These are phyloP conservation scores for Gypsophila paniculata DNA, from an alignment of 179 eudicot species.

Conservation along the genomic window DNA sequence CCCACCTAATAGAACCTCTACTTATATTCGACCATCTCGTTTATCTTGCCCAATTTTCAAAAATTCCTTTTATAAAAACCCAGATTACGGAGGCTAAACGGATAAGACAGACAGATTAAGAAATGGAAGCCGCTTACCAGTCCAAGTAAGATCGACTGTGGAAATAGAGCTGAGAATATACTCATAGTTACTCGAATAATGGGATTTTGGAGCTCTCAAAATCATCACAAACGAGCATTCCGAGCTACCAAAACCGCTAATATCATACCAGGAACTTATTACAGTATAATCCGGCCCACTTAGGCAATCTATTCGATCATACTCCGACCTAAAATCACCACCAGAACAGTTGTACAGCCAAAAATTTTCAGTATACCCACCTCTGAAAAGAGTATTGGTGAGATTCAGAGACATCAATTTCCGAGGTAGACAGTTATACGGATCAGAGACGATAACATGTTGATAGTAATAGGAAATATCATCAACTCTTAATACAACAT, in stretches of 20 bases:
- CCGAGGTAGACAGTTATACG: slow-evolving; percentile 18
- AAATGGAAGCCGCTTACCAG: neutral
- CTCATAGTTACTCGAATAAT: no score
- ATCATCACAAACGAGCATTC: slow-evolving; percentile 6
- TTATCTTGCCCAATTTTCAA: no score
- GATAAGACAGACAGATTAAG: neutral
- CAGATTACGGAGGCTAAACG: no score
- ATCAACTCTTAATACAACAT: neutral
- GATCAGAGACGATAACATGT: slow-evolving; percentile 2
- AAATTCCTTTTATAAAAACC: no score
- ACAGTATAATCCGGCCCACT: slow-evolving; percentile 3
- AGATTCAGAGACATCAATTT: slow-evolving; percentile 5
- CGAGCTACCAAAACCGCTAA: neutral
- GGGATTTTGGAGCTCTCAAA: neutral
- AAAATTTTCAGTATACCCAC: neutral
- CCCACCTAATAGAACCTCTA: no score
- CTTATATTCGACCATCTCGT: no score
- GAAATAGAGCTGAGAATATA: neutral
- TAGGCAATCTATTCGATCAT: slow-evolving; percentile 18
- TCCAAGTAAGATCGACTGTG: neutral
- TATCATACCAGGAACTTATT: neutral
- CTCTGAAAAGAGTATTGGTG: neutral
- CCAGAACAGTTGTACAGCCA: slow-evolving; percentile 17
- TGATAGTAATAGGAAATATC: neutral
- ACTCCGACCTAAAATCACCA: no score